Base-by-base conservation (phyloP, 2,329 filamentous ascomycete genomes). In the Ustilaginoidea virens region DNA sequence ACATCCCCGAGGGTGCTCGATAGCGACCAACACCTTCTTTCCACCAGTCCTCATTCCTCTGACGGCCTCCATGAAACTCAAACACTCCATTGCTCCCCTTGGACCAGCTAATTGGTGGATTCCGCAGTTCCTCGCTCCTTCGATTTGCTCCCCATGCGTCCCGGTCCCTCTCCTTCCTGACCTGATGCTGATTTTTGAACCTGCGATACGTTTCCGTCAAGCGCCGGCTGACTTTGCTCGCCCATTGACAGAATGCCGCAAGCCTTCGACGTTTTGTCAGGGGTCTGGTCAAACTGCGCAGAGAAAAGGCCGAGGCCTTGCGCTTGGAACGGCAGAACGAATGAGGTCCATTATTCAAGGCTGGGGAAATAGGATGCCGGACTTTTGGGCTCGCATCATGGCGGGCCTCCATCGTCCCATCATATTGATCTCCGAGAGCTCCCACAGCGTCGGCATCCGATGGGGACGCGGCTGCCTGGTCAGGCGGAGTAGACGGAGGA, bases 1-100 rank as follows among this genome's bases (percentile, higher is more conserved):
- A 33, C 33, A 35, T 35, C 15, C 33, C 27, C 3, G 31, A 29
- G 1, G 31, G 31, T 1, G 31, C 31, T 16, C 27, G 43, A 31
- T 48, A 55, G 32, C 40, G 47, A 14, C 41, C 41, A 4, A 49
- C 45, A 4, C 49, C 51, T 6, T 50, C 49, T 26, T 38, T 44
- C 53, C 53, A 56, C 51, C 52, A 55, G 11, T 47, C 44, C 19
- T 48, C 37, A 18, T 43, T 36, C 9, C 40, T 41, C 23, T 36
- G 36, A 4, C 36, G 33, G 20, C 33, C 36, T 21, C 36, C 33
- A 12, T 50, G 42, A 16, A 45, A 27, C 3, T 39, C 38, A 31
- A 49, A 50, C 2, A 37, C 18, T 18, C 36, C 38, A 28, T 38
- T 41, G 5, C 36, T 40, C 23, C 37, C 41, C 17, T 44, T 38